These are phyloP conservation scores for Biscogniauxia marginata DNA, from an alignment of 2,329 filamentous ascomycete genomes.

Conservation along the genomic window DNA sequence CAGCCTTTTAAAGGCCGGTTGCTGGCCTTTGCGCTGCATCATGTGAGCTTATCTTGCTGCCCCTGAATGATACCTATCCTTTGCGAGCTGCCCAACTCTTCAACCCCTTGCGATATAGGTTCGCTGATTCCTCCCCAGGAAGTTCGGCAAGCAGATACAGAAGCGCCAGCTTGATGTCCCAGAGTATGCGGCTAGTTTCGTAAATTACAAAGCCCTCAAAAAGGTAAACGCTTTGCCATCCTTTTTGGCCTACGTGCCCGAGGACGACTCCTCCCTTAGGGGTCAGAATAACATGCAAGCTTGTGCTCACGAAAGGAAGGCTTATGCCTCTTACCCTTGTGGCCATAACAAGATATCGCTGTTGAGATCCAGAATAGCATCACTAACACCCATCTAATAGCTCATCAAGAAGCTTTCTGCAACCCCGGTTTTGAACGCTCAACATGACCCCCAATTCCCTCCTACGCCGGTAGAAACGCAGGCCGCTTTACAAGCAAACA, in stretches of 20 bases:
- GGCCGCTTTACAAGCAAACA: slow-evolving; percentile 89
- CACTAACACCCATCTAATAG: slow-evolving; percentile 50
- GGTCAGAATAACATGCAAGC: neutral
- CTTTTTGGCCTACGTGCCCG: neutral
- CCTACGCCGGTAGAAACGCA: slow-evolving; percentile 68
- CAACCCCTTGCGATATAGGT: neutral
- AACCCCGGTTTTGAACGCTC: slow-evolving; percentile 78
- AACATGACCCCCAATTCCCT: slow-evolving; percentile 59
- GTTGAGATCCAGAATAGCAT: slow-evolving; percentile 20
- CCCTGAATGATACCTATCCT: neutral
- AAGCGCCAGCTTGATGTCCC: slow-evolving; percentile 98
- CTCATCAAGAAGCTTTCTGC: slow-evolving; percentile 98
- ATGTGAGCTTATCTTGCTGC: slow-evolving; percentile 33
- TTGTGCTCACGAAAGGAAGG: neutral
- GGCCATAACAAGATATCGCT: slow-evolving; percentile 10
- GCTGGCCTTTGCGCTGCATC: slow-evolving; percentile 28
- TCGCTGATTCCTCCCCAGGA: slow-evolving; percentile 59
- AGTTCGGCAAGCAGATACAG: slow-evolving; percentile 99
- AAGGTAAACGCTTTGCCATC: slow-evolving; percentile 63
- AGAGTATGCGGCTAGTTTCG: slow-evolving; percentile 98
- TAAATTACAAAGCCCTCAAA: slow-evolving; percentile 98
- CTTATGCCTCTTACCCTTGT: slow-evolving; percentile 5
- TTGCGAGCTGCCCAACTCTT: neutral
- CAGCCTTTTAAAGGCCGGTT: slow-evolving; percentile 25
- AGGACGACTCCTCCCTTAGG: neutral